Conservation (phyloP, 1,284 basidiomycete species). For the Hemileia vastatrix region DNA sequence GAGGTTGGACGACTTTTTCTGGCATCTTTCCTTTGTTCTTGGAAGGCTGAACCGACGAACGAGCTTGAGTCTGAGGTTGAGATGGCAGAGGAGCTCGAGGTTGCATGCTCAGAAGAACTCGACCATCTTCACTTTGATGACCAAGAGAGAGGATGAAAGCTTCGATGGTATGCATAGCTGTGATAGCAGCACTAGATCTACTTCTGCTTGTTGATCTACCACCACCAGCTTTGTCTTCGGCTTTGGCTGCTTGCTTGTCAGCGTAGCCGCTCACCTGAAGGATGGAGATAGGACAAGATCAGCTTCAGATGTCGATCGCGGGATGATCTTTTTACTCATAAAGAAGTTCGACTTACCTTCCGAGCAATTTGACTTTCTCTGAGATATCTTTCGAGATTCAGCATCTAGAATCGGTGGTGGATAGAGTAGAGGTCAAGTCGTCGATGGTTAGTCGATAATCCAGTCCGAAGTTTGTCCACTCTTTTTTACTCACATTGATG, state of each 20-base stretch:
- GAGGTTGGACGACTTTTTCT: background rate
- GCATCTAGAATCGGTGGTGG: constrained; percentile 33
- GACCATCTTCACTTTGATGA: constrained; percentile 65
- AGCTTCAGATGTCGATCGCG: constrained; percentile 6
- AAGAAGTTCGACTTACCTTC: constrained; percentile 28
- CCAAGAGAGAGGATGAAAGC: constrained; percentile 72
- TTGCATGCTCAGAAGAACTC: constrained; percentile 44
- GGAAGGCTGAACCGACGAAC: background rate
- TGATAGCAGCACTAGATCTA: constrained; percentile 47
- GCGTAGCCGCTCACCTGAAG: constrained; percentile 67
- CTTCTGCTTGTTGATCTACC: constrained; percentile 22
- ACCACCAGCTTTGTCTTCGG: constrained; percentile 46
- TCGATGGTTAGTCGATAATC: background rate
- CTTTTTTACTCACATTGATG: constrained; percentile 53
- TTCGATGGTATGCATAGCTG: constrained; percentile 74
- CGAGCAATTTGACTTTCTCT: constrained; percentile 67
- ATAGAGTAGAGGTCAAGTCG: constrained; percentile 41
- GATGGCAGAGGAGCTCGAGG: constrained; percentile 32
- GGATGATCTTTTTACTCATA: background rate
- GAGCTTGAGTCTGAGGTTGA: constrained; percentile 36
- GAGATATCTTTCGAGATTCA: constrained; percentile 70
- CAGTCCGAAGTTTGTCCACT: background rate
- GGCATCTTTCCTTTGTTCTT: background rate
- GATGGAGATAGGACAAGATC: background rate
- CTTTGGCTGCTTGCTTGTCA: constrained; percentile 56